Base-by-base conservation (phyloP, 2,329 filamentous ascomycete genomes). In the Trichoderma semiorbis region DNA sequence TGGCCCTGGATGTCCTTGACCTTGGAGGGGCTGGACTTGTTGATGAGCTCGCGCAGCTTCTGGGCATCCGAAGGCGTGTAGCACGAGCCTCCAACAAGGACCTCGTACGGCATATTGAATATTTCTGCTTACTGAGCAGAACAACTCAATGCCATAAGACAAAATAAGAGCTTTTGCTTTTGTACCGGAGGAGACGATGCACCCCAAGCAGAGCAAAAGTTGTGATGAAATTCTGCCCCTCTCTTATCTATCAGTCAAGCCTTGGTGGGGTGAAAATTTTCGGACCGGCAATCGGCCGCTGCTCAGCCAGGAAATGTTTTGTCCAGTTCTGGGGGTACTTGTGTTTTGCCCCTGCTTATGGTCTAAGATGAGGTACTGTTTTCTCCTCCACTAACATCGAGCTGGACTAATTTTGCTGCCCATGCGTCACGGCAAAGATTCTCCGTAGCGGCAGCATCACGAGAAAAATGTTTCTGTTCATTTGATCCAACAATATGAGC, bases 1-100 rank as follows among this genome's bases (percentile, higher is more conserved):
- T 84, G 83, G 70, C 88, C 87, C 21, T 82, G 79, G 74, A 90
- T 82, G 68, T 80, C 80, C 72, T 82, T 81, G 73, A 89, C 84
- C 77, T 84, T 84, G 75, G 80, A 80, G 73, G 81, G 75, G 71
- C 80, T 79, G 43, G 78, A 75, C 76, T 83, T 81, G 78, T 85
- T 84, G 78, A 85, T 83, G 72, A 83, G 82, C 74, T 80, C 78
- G 75, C 79, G 81, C 73, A 86, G 81, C 79, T 84, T 83, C 74
- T 83, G 80, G 72, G 84, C 78, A 77, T 83, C 81, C 72, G 82
- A 81, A 66, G 78, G 76, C 71, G 84, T 85, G 79, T 86, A 88
- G 80, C 89, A 89, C 70, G 86, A 80, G 74, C 80, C 78, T 74
- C 82, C 82, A 71, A 83, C 78, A 72, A 84, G 79, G 67, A 79